These are phyloP conservation scores for Corchorus olitorius DNA, from an alignment of 345 rosid species.

Conservation along the genomic window DNA sequence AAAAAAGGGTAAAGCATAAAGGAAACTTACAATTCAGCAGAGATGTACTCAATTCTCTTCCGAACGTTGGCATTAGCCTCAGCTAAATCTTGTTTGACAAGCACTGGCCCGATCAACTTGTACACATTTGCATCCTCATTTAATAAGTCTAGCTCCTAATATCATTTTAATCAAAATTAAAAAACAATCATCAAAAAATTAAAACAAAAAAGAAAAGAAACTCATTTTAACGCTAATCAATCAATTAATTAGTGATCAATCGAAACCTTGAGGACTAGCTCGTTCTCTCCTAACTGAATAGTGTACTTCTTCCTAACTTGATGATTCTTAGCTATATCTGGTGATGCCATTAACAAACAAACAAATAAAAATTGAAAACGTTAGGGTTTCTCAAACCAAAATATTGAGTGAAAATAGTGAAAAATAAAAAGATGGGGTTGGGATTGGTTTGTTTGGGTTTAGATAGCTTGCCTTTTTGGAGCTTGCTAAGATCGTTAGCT, in stretches of 20 bases:
- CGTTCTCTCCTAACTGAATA: slow-evolving; percentile 94
- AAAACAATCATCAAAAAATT: background rate
- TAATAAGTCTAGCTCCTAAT: slow-evolving; percentile 83
- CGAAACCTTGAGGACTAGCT: slow-evolving; percentile 85
- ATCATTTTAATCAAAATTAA: background rate
- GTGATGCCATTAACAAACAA: background rate
- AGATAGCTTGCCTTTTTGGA: slow-evolving; percentile 65
- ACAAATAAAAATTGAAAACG: background rate
- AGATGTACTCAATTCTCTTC: slow-evolving; percentile 89
- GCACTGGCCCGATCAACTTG: slow-evolving; percentile 94
- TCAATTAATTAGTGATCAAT: background rate
- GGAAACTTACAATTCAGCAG: slow-evolving; percentile 77
- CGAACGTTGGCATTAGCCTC: slow-evolving; percentile 97
- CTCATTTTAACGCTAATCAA: slow-evolving; percentile 1
- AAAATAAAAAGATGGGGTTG: background rate
- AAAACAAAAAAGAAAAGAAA: too few species aligned
- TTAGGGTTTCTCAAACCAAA: slow-evolving; percentile 23
- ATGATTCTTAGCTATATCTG: slow-evolving; percentile 87
- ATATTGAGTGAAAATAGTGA: background rate
- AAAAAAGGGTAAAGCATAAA: background rate
- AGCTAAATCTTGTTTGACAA: slow-evolving; percentile 95
- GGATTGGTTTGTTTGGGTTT: background rate
- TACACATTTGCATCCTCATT: slow-evolving; percentile 88
- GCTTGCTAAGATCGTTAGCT: slow-evolving; percentile 78
- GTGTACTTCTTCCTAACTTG: slow-evolving; percentile 95